A percentile compares a stretch with the other conserved stretches of the same genome.
Evolutionary conservation across 805 yeast genomes (phyloP).

Genomic region (Yarrowia sp.): DNA sequence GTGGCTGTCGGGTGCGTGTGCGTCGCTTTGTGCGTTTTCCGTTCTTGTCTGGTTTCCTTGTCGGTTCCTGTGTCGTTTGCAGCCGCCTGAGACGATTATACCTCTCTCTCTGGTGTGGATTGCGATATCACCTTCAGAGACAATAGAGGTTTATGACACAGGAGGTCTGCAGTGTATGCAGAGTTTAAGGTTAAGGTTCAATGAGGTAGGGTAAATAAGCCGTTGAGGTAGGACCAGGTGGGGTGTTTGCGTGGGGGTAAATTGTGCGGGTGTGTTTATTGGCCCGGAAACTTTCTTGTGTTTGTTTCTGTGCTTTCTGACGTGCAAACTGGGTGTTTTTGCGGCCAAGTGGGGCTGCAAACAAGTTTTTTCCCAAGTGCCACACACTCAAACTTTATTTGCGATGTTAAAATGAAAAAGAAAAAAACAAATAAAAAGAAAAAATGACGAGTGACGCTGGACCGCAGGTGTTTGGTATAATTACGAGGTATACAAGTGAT

Average conservation of each 20-base stretch:
- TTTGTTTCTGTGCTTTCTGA: too few relatives aligned
- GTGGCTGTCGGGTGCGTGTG: not conserved
- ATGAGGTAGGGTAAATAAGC: constrained; percentile 15
- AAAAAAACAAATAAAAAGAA: not conserved
- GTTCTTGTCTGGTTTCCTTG: not conserved
- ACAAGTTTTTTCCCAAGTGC: not conserved
- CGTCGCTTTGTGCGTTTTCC: not conserved
- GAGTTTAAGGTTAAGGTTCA: constrained; percentile 2
- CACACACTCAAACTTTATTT: not conserved
- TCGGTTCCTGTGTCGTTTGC: not conserved
- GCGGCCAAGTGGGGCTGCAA: too few relatives aligned
- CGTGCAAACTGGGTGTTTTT: too few relatives aligned
- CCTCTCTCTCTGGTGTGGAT: not conserved
- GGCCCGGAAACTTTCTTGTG: too few relatives aligned
- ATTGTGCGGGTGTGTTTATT: too few relatives aligned
- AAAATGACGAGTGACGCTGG: too few relatives aligned
- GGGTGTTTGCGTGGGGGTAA: too few relatives aligned
- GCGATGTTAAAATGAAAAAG: not conserved
- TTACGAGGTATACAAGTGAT: too few relatives aligned
- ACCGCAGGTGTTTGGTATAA: not conserved
- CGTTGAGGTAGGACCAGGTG: not conserved
- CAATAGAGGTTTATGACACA: constrained; percentile 21
- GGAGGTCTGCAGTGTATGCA: constrained; percentile 22
- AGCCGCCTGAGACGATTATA: not conserved
- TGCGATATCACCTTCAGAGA: not conserved